Evolutionary conservation across 352 stramenopile genomes (phyloP), one percentile per base, ranked within the genome.

Genomic region (Globisporangium acanthophoron): DNA sequence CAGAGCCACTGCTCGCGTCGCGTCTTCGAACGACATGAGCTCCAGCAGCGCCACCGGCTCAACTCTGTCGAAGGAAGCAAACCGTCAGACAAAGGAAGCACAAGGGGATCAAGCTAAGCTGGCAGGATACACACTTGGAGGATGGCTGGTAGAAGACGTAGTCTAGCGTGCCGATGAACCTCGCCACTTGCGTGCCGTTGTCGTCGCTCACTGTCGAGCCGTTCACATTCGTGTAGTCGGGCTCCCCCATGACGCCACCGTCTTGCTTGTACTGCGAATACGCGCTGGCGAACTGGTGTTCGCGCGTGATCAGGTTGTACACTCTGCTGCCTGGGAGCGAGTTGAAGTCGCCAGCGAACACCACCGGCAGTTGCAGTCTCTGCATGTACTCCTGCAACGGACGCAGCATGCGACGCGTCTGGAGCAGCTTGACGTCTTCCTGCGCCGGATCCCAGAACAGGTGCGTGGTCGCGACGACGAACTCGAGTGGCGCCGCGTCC

Each of bases 301-400:
- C 56, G 1, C 51, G 60, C 5, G 70, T 82, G 63, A 94, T 76
- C 33, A 77, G 72, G 16, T 65, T 53, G 67, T 90, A 92, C 54
- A 94, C 85, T 56, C 78, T 70, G 49, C 82, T 92, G 50, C 79
- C 70, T 1, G 85, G 85, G 0, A 94, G 65, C 39, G 85, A 94
- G 67, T 94, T 94, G 61, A 92, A 92, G 66, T 94, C 85, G 13
- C 85, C 85, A 2, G 79, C 68, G 50, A 94, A 82, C 29, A 94
- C 71, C n/a, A 69, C 60, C 1, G 63, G 66, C 16, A 76, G 41
- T 37, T 69, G 54, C 41, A 70, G 27, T 1, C 49, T 16, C 7
- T 48, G 59, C 1, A 58, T 64, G 54, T 87, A 91, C 1, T 50
- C 56, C 3, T 73, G 61, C 8, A 94, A 52, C 18, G 67, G 51